Percentiles rank a stretch among this genome's conserved stretches.
These are phyloP conservation scores for Bathelium albidoporum DNA, from an alignment of 495 filamentous ascomycete species.

Conservation along the genomic window DNA sequence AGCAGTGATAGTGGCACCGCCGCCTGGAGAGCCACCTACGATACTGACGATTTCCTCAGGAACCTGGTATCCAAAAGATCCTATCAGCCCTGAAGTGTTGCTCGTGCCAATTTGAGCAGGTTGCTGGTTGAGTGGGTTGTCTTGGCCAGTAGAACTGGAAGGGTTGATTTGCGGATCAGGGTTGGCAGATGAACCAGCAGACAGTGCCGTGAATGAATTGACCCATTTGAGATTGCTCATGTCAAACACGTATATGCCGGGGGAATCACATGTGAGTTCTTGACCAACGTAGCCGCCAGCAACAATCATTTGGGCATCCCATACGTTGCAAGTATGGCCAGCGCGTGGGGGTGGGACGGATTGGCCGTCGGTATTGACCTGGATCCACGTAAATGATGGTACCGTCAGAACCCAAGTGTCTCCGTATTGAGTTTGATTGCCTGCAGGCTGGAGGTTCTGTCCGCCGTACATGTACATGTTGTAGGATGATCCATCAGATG, in stretches of 20 bases:
- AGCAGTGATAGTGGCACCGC: slow-evolving; percentile 57
- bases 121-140: slow-evolving; percentile 37
- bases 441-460: slow-evolving; percentile 54
- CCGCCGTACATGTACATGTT: slow-evolving; percentile 71
- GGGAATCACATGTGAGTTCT: slow-evolving; percentile 52
- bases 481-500: slow-evolving; percentile 58
- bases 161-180: neutral
- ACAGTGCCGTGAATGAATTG: slow-evolving; percentile 45
- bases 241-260: slow-evolving; percentile 63
- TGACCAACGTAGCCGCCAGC: slow-evolving; percentile 60
- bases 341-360: slow-evolving; percentile 51
- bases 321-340: slow-evolving; percentile 58
- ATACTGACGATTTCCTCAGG: slow-evolving; percentile 49
- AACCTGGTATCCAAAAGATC: slow-evolving; percentile 54
- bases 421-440: slow-evolving; percentile 52
- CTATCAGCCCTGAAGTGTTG: slow-evolving; percentile 37
- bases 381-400: slow-evolving; percentile 62
- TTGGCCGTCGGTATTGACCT: slow-evolving; percentile 43
- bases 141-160: slow-evolving; percentile 6
- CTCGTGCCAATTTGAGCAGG: slow-evolving; percentile 32
- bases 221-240: slow-evolving; percentile 50
- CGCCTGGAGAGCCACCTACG: slow-evolving; percentile 50
- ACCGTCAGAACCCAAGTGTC: slow-evolving; percentile 74
- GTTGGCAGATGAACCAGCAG: slow-evolving; percentile 6
- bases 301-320: slow-evolving; percentile 61